Conservation (phyloP, 441 rosid genomes). For the Populus hybrid region DNA sequence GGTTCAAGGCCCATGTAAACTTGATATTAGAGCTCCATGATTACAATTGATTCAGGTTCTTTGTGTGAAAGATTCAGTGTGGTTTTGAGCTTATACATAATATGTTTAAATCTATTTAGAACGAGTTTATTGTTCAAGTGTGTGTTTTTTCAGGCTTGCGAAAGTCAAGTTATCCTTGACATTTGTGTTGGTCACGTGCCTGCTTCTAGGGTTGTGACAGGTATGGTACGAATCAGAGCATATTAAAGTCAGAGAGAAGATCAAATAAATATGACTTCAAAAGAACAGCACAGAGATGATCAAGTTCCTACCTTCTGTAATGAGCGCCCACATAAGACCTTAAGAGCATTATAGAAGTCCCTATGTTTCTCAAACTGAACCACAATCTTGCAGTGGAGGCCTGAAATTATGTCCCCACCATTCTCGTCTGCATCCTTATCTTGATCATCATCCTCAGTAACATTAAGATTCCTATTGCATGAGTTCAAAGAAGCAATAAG, state of each 20-base stretch:
- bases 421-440: conserved; percentile 51
- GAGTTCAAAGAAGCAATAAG: conserved; percentile 22
- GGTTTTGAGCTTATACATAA: background rate
- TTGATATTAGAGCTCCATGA: background rate
- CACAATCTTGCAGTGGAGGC: conserved; percentile 89
- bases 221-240: background rate
- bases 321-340: conserved; percentile 74
- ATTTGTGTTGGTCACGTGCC: background rate
- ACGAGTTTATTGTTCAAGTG: background rate
- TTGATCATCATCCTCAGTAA: conserved; percentile 74
- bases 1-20: background rate
- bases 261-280: background rate
- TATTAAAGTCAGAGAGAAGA: background rate
- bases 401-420: conserved; percentile 53
- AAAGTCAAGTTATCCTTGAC: background rate
- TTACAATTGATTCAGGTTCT: background rate
- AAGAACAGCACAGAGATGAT: background rate
- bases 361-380: conserved; percentile 76
- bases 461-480: conserved; percentile 67
- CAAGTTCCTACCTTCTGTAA: conserved; percentile 63
- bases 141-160: background rate
- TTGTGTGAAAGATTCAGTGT: background rate
- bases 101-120: background rate
- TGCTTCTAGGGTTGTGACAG: background rate
- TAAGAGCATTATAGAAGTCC: conserved; percentile 73